Base-by-base conservation (phyloP, 176 grass and related monocot genomes). In the Zoysia japonica region DNA sequence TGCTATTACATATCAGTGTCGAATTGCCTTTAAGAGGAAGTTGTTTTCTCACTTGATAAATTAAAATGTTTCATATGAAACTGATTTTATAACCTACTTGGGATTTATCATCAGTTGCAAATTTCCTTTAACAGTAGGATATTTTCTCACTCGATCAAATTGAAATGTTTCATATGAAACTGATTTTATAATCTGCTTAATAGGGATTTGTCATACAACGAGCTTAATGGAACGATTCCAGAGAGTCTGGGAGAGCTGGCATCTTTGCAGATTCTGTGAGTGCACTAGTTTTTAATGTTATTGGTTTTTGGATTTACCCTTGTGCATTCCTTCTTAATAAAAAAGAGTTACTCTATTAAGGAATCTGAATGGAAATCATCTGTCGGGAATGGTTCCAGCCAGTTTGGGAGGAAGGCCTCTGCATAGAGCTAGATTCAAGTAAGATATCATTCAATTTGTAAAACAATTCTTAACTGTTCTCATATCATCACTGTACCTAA, bases 381-480 rank as follows among this genome's bases (percentile, higher is more conserved):
- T 99, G 61, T 92, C 96, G 45, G 96, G 96, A 82, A 93, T 80
- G 72, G 92, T 99, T 83, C 96, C 96, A 9, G 88, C 90, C 68
- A 93, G 62, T 59, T 83, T 99, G 38, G 96, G 96, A 46, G 96
- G 96, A 84, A 94, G 96, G 68, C 92, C 92, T 80, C 86, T 99
- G 70, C 96, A 95, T 78, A 89, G 96, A 83, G 96, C 90, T 85
- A 89, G 96, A 80, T 99, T 99, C 60, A 99, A 99, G 96, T 95
- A 86, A 93, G 81, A 66, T 61, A 43, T 4, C 28, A 16, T 67
- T 60, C 9, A 7, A 3, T 42, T 6, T 61, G 2, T 74, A 35
- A 44, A 47, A 54, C 3, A 14, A 17, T n/a, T 9, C 1, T 19
- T 9, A 17, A 8, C 2, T 11, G 7, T 15, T 40, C 44, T 16